Evolutionary conservation across 345 rosid genomes (phyloP), one percentile per base, ranked within the genome.

Genomic region (Populus nigra): DNA sequence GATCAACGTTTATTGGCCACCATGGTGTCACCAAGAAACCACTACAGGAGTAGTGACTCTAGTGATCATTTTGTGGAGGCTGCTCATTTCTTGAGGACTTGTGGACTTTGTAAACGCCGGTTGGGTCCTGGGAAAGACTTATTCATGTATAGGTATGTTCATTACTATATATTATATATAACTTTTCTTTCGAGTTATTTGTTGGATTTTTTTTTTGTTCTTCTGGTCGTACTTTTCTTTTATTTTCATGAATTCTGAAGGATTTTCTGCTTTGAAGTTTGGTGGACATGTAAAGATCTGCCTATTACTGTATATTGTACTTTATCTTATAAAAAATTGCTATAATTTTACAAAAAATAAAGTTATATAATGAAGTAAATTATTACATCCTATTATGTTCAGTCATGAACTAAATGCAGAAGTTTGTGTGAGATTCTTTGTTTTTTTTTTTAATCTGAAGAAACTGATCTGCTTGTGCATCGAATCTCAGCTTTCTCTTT

Each of bases 81-180:
- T 25, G 78, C 86, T 72, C 84, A 85, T 75, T 91, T 94, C 77
- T 78, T 94, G 78, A 80, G 82, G 59, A 87, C 78, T 22, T 94
- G 98, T 77, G 94, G 96, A 53, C 92, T 92, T 79, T 94, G 98
- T 79, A 84, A 79, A 50, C 88, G 87, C 72, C 89, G 87, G 50
- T 73, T 94, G 62, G 87, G 87, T 82, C 88, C 91, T 22, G 87
- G 87, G n/a, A 90, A 88, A 47, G 98, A 94, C 77, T 90, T 94
- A 69, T 94, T 90, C 82, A 94, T 94, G 97, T 94, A 94, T 73
- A 91, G 92, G 98, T 94, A 84, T 23, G 72, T 36, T 5, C 18
- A 43, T 65, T 63, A 10, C 71, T 31, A 31, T n/a, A 29, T 33
- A 22, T 71, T n/a, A 18, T 43, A 10, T 29, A 7, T 45, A 0